Percentiles rank a stretch among this genome's conserved stretches.
Evolutionary conservation across 306 rosid genomes (phyloP).

Genomic region (Cucurbita pepo): DNA sequence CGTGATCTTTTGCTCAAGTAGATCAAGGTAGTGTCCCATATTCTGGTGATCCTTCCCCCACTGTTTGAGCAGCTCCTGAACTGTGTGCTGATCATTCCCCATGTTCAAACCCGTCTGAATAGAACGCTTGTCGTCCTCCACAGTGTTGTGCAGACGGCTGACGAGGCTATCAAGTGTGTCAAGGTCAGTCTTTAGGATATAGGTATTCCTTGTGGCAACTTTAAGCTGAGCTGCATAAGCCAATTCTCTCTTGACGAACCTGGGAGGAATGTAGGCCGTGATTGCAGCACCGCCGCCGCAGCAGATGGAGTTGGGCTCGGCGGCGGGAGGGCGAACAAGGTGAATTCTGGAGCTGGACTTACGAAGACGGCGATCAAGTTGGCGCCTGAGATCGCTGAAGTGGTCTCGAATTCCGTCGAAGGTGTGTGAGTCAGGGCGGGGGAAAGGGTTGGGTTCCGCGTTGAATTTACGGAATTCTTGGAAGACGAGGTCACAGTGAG

Average conservation of each 20-base stretch:
- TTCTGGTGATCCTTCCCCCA: conserved; percentile 22
- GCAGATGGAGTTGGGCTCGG: conserved; percentile 4
- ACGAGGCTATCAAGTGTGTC: conserved; percentile 45
- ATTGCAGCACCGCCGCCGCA: conserved; percentile 18
- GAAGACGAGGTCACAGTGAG: conserved; percentile 31
- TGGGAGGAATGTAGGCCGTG: conserved; percentile 11
- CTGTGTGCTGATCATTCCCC: conserved; percentile 33
- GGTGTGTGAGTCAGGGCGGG: conserved; percentile 14
- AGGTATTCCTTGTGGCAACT: conserved; percentile 38
- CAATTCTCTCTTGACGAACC: conserved; percentile 5
- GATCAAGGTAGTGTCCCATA: conserved; percentile 24
- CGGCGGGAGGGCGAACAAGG: conserved; percentile 17
- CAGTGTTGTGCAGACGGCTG: conserved; percentile 21
- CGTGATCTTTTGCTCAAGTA: conserved; percentile 38
- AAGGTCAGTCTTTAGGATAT: conserved; percentile 25
- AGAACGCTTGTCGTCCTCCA: conserved; percentile 32
- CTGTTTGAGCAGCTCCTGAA: conserved; percentile 49
- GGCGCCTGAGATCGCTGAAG: conserved; percentile 26
- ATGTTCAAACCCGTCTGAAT: conserved; percentile 35
- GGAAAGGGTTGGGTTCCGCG: conserved; percentile 31
- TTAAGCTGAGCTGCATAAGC: conserved; percentile 42
- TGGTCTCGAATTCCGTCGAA: conserved; percentile 18
- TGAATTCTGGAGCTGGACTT: conserved; percentile 32
- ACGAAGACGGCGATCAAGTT: conserved; percentile 32
- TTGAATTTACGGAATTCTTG: conserved; percentile 31